phyloP scores from a whole-genome alignment of 2,329 filamentous ascomycete species.

The Amylocarpus encephaloides region DNA sequence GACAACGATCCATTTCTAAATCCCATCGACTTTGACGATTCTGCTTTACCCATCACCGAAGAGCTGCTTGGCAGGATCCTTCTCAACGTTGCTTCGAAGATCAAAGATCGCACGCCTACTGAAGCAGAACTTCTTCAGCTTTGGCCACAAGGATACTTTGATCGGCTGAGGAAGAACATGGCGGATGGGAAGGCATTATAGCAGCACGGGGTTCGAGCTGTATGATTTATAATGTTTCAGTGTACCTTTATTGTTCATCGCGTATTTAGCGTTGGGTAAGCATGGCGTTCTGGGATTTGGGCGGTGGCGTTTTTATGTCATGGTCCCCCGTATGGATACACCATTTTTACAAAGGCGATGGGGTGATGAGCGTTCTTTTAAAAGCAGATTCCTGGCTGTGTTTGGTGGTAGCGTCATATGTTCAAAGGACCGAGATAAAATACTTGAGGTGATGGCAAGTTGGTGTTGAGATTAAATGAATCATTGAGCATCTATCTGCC shows the following conservation, averaged over 20 bases:
- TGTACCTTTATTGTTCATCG: background rate
- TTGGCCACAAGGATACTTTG: slow-evolving; percentile 58
- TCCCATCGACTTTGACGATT: slow-evolving; percentile 48
- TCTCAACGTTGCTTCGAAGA: slow-evolving; percentile 54
- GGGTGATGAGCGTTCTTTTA: too few species aligned
- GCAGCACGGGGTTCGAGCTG: background rate
- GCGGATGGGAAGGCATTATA: slow-evolving; percentile 21
- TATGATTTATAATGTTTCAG: background rate
- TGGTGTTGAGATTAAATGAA: too few species aligned
- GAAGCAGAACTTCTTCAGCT: slow-evolving; percentile 49
- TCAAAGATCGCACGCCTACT: slow-evolving; percentile 51
- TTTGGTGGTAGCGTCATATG: too few species aligned
- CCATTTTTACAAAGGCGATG: too few species aligned
- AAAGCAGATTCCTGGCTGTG: too few species aligned
- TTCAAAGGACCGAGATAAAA: too few species aligned
- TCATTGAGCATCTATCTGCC: too few species aligned
- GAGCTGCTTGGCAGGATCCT: slow-evolving; percentile 56
- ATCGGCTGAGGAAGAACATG: slow-evolving; percentile 40
- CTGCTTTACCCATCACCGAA: slow-evolving; percentile 54
- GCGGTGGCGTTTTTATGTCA: too few species aligned
- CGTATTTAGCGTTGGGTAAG: too few species aligned
- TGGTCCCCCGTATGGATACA: too few species aligned
- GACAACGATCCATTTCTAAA: slow-evolving; percentile 58
- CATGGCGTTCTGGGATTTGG: too few species aligned
- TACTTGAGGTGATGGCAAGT: too few species aligned